phyloP scores from a whole-genome alignment of 1,139 yeast species.

The Zygosaccharomyces sapae region DNA sequence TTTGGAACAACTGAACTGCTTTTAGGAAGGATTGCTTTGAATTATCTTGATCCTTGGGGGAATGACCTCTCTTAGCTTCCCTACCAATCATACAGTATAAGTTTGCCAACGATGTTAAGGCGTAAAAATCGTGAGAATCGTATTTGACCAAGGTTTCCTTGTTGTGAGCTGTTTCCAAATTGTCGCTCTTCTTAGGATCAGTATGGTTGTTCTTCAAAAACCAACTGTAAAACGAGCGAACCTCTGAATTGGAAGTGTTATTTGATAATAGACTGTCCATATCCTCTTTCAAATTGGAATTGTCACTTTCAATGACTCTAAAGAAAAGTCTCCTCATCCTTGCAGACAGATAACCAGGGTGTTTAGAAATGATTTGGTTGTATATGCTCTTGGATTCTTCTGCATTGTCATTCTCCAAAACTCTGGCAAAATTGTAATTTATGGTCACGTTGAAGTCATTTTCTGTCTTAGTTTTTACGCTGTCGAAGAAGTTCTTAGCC shows the following conservation, averaged over 20 bases:
- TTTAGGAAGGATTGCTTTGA: slow-evolving; percentile 74
- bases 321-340: slow-evolving; percentile 65
- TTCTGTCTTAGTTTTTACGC: slow-evolving; percentile 42
- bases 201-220: slow-evolving; percentile 50
- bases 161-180: slow-evolving; percentile 72
- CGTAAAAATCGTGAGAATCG: slow-evolving; percentile 86
- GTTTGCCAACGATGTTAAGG: slow-evolving; percentile 85
- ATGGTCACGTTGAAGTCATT: slow-evolving; percentile 45
- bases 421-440: slow-evolving; percentile 60
- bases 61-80: slow-evolving; percentile 52
- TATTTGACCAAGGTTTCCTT: slow-evolving; percentile 77
- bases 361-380: slow-evolving; percentile 48
- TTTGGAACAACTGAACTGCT: slow-evolving; percentile 86
- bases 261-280: slow-evolving; percentile 51
- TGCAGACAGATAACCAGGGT: slow-evolving; percentile 76
- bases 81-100: slow-evolving; percentile 80
- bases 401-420: slow-evolving; percentile 45
- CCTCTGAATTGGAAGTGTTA: slow-evolving; percentile 65
- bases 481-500: slow-evolving; percentile 48
- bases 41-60: slow-evolving; percentile 50
- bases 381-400: slow-evolving; percentile 44
- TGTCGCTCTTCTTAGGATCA: slow-evolving; percentile 47
- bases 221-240: slow-evolving; percentile 93
- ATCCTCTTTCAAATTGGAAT: slow-evolving; percentile 43
- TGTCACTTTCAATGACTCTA: slow-evolving; percentile 39